Percentiles rank a stretch among this genome's conserved stretches.
Conservation (phyloP, 352 stramenopile genomes). For the Phytopythium oedochilum region DNA sequence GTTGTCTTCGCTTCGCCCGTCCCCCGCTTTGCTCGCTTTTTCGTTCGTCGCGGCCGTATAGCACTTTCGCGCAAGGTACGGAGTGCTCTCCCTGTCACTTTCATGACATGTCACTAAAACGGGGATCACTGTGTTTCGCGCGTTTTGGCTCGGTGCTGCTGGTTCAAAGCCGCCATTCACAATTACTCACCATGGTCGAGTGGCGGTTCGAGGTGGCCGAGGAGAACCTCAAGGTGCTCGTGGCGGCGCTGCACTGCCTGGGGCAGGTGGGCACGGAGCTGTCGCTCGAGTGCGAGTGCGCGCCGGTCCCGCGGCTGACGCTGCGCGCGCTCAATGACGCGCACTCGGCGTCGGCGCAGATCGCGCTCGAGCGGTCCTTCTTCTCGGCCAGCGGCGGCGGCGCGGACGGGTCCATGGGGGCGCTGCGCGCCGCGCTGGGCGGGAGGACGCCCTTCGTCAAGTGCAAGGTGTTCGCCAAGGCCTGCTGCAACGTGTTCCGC, state of each 20-base stretch:
- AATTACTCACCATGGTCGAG: neutral
- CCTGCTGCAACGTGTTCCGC: slow-evolving; percentile 76
- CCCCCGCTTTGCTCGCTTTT: neutral
- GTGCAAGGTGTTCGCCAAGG: slow-evolving; percentile 76
- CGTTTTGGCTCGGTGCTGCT: neutral
- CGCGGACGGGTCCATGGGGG: slow-evolving; percentile 12
- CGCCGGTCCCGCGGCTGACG: slow-evolving; percentile 28
- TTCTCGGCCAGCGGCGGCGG: slow-evolving; percentile 29
- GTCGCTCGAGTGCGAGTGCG: slow-evolving; percentile 62
- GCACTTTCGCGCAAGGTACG: neutral
- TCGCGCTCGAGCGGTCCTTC: slow-evolving; percentile 66
- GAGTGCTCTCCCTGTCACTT: neutral
- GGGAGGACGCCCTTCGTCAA: slow-evolving; percentile 45
- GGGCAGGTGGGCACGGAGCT: slow-evolving; percentile 79
- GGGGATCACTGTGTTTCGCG: neutral
- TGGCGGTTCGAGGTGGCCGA: slow-evolving; percentile 58
- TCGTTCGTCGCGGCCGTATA: neutral
- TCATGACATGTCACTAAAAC: neutral
- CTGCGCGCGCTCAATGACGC: slow-evolving; percentile 79
- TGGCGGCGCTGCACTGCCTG: slow-evolving; percentile 75
- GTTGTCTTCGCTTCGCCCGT: neutral
- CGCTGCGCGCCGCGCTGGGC: slow-evolving; percentile 15
- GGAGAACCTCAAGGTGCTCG: slow-evolving; percentile 73
- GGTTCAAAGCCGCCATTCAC: too few relatives aligned
- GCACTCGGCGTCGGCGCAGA: slow-evolving; percentile 68